These are phyloP conservation scores for Coemansia sp. DNA, from an alignment of 371 early-diverging fungal species.

Conservation along the genomic window DNA sequence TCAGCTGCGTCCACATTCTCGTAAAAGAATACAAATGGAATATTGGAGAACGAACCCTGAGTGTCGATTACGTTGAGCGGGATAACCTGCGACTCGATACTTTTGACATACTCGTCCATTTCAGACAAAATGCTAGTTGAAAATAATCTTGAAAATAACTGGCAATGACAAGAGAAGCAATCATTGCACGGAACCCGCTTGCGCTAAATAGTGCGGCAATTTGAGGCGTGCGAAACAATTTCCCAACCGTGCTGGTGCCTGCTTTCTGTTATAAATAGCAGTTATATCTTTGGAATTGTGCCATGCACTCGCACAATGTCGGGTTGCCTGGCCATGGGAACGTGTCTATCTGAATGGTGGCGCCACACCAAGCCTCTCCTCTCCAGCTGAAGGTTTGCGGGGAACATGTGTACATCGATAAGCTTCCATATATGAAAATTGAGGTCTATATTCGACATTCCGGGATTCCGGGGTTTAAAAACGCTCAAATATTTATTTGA, in stretches of 20 bases:
- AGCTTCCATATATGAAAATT: no score
- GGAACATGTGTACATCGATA: no score
- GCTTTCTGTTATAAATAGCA: not conserved
- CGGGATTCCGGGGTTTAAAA: no score
- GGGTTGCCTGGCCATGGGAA: not conserved
- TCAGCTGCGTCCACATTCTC: conserved; percentile 17
- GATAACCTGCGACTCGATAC: conserved; percentile 30
- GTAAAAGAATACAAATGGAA: conserved; percentile 47
- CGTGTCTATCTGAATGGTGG: not conserved
- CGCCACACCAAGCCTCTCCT: conserved; percentile 6
- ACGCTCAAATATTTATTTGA: not conserved
- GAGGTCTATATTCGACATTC: not conserved
- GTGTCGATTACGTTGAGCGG: conserved; percentile 39
- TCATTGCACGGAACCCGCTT: no score
- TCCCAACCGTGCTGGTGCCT: not conserved
- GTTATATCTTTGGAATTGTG: conserved; percentile 3
- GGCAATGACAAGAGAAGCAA: no score
- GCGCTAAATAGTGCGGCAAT: no score
- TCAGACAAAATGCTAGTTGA: not conserved
- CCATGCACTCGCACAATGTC: not conserved
- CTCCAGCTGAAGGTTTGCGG: not conserved
- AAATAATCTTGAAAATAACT: not conserved
- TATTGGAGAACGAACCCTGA: conserved; percentile 47
- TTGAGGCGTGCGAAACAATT: not conserved
- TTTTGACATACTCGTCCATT: conserved; percentile 12